Base-by-base conservation (phyloP, 257 asterid species). In the Fraxinus anomala region DNA sequence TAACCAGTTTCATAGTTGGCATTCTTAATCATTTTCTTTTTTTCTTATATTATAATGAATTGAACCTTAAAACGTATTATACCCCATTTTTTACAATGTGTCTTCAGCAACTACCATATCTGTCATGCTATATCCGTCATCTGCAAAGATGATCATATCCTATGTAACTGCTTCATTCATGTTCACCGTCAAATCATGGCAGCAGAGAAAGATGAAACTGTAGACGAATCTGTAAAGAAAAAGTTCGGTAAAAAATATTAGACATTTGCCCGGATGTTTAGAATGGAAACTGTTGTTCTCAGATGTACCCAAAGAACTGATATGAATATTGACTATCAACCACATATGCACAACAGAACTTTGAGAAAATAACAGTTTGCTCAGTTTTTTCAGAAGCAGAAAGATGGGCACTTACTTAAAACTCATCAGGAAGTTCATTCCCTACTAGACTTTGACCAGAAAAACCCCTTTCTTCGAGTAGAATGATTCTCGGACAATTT, bases 371-470 rank as follows among this genome's bases (percentile, higher is more conserved):
- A 19, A 54, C 65, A 54, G 23, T 51, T 16, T 16, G 61, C 31
- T 8, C 16, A 7, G 31, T 16, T 36, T 36, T 67, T 67, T 66
- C 79, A 31, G 24, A 81, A 51, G 7, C 44, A 61, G 3, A 34
- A 66, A 61, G 19, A 54, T 9, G n/a, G 70, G 67, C 24, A 68
- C 88, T 85, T 81, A 75, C 91, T 83, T 42, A 69, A 69, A 9
- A 66, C 76, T 73, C 75, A 73, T 54, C 37, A 34, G 81, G 70
- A 73, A 82, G 66, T 72, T 90, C 89, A 89, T 19, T 81, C 82
- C 88, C 87, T 87, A 83, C 83, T 86, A 54, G 91, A 89, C 77
- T 82, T 91, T 82, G 91, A 82, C 96, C 96, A 91, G 87, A 89
- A 91, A 68, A 87, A 85, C 1, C 89, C 87, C 72, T 82, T 87